These are phyloP conservation scores for Dicorynia guianensis DNA, from an alignment of 306 rosid genomes.

Conservation along the genomic window DNA sequence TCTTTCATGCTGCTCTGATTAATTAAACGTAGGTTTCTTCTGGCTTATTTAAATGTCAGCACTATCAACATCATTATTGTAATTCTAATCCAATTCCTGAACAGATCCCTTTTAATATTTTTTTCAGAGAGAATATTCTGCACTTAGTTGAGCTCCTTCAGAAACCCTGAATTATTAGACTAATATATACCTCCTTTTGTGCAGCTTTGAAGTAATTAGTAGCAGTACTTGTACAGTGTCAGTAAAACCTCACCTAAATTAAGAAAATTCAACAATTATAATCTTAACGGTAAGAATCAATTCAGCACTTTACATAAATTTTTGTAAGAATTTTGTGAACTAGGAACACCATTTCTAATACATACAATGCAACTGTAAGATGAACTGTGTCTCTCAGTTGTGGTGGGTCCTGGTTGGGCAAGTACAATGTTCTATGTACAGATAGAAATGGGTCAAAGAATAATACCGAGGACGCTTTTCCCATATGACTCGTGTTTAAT, in stretches of 20 bases:
- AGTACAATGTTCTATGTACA: neutral
- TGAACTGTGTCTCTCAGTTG: neutral
- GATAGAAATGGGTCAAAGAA: constrained; percentile 1
- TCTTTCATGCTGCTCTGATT: constrained; percentile 25
- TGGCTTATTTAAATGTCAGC: constrained; percentile 34
- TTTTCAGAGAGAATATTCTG: neutral
- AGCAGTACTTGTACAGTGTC: neutral
- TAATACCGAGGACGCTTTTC: neutral
- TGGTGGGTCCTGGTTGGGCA: constrained; percentile 16
- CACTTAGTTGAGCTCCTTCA: neutral
- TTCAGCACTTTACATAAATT: too few relatives aligned
- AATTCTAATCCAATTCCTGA: constrained; percentile 16
- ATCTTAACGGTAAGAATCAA: too few relatives aligned
- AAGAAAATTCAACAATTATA: too few relatives aligned
- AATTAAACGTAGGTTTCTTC: neutral
- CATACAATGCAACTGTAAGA: too few relatives aligned
- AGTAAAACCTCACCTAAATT: too few relatives aligned
- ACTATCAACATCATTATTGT: constrained; percentile 10
- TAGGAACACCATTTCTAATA: too few relatives aligned
- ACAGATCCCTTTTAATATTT: constrained; percentile 1
- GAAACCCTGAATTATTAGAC: neutral
- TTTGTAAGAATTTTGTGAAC: too few relatives aligned
- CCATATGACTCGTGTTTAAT: neutral
- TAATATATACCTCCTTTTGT: too few relatives aligned
- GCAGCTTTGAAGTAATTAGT: neutral